A percentile compares a stretch with the other conserved stretches of the same genome.
Evolutionary conservation across 1,284 basidiomycete genomes (phyloP).

Genomic region (Phellopilus nigrolimitatus): DNA sequence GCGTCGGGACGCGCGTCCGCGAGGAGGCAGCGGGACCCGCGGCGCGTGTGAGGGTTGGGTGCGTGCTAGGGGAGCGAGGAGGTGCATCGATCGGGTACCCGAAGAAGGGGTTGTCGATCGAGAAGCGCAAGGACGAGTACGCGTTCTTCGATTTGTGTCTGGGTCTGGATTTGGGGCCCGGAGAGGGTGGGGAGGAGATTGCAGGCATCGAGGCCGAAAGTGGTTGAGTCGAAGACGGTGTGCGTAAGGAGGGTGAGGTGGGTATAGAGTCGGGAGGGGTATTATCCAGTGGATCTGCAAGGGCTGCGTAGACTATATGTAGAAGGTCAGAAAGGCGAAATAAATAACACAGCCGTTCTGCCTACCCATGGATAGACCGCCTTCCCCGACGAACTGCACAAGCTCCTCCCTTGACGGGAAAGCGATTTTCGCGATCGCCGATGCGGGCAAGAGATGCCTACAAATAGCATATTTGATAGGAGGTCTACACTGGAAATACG

Average conservation of each 20-base stretch:
- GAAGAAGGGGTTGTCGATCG: constrained; percentile 72
- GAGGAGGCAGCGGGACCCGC: neutral
- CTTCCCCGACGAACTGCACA: constrained; percentile 49
- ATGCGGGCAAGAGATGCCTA: constrained; percentile 66
- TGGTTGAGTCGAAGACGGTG: constrained; percentile 23
- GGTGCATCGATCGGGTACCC: constrained; percentile 58
- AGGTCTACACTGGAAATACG: constrained; percentile 14
- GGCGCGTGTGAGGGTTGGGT: neutral
- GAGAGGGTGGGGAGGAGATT: constrained; percentile 15
- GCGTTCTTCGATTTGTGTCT: neutral
- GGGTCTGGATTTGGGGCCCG: constrained; percentile 20
- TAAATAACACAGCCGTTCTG: too few relatives aligned
- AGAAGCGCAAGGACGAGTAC: constrained; percentile 45
- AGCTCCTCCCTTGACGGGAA: constrained; percentile 65
- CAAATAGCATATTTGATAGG: constrained; percentile 21
- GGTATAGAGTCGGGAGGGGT: constrained; percentile 9
- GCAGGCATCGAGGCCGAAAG: neutral
- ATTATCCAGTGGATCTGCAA: constrained; percentile 23
- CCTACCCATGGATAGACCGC: constrained; percentile 55
- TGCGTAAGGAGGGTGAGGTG: constrained; percentile 25
- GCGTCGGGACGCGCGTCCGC: constrained; percentile 31
- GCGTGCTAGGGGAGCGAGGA: too few relatives aligned
- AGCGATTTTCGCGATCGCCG: constrained; percentile 66
- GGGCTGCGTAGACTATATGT: neutral
- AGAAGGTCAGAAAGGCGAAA: constrained; percentile 15